A percentile compares a stretch with the other conserved stretches of the same genome.
phyloP scores from a whole-genome alignment of 805 yeast species.

The Ogataea allantospora region DNA sequence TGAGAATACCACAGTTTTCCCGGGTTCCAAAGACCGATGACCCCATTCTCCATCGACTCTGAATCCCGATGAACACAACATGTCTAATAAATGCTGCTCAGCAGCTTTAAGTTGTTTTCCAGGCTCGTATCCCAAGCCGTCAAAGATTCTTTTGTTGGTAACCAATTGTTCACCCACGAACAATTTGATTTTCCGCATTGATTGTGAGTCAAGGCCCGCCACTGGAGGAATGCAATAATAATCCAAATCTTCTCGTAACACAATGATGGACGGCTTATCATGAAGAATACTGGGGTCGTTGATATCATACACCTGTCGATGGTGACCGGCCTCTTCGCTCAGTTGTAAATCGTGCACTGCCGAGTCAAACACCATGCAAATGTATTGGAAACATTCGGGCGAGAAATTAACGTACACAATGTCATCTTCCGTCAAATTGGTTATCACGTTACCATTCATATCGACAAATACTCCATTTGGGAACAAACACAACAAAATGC shows the following conservation, averaged over 20 bases:
- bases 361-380: conserved; percentile 64
- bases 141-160: conserved; percentile 60
- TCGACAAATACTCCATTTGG: conserved; percentile 90
- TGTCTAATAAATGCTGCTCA: conserved; percentile 89
- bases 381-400: conserved; percentile 82
- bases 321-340: conserved; percentile 33
- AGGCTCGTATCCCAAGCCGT: conserved; percentile 68
- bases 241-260: conserved; percentile 90
- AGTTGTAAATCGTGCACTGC: conserved; percentile 62
- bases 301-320: conserved; percentile 30
- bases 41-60: conserved; percentile 74
- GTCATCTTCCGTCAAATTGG: conserved; percentile 77
- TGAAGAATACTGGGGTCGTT: conserved; percentile 62
- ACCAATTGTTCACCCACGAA: conserved; percentile 70
- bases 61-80: conserved; percentile 92
- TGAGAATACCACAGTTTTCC: conserved; percentile 82
- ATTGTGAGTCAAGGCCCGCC: conserved; percentile 51
- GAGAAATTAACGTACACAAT: conserved; percentile 82
- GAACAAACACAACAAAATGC: conserved; percentile 78
- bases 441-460: conserved; percentile 69
- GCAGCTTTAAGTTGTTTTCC: conserved; percentile 74
- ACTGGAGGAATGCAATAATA: conserved; percentile 84
- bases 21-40: conserved; percentile 81
- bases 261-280: conserved; percentile 86
- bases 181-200: conserved; percentile 66